phyloP scores from a whole-genome alignment of 768 basidiomycete species.

The Candolleomyces efflorescens region DNA sequence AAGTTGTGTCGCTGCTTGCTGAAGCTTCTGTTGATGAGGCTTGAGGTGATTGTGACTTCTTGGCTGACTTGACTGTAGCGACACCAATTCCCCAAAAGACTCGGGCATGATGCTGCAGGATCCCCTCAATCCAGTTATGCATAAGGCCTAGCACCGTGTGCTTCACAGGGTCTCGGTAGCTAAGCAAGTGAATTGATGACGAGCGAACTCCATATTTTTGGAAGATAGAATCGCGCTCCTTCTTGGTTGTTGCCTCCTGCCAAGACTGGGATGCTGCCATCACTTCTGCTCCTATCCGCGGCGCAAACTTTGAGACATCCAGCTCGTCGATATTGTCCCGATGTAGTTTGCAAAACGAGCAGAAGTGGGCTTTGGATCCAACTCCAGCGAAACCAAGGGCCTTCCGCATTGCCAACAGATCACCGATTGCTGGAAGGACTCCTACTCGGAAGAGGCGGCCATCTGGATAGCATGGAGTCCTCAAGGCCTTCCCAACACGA shows the following conservation, averaged over 20 bases:
- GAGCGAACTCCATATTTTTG: constrained; percentile 16
- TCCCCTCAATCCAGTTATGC: constrained; percentile 24
- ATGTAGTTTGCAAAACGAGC: constrained; percentile 14
- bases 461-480: constrained; percentile 13
- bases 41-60: too few species aligned
- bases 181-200: constrained; percentile 16
- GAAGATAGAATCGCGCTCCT: constrained; percentile 9
- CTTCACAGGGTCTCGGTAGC: constrained; percentile 18
- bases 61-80: neutral
- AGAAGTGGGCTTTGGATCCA: constrained; percentile 11
- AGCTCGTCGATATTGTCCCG: constrained; percentile 6
- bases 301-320: neutral
- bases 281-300: constrained; percentile 12
- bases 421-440: constrained; percentile 14
- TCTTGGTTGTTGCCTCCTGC: constrained; percentile 14
- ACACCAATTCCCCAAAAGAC: constrained; percentile 11
- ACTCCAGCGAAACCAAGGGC: constrained; percentile 15
- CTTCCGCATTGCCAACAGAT: constrained; percentile 17
- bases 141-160: constrained; percentile 20
- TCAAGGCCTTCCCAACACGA: constrained; percentile 10
- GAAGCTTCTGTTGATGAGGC: too few species aligned
- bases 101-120: constrained; percentile 15
- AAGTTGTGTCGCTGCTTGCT: too few species aligned
- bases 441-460: constrained; percentile 13
- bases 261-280: constrained; percentile 9